Conservation (phyloP, 2,329 filamentous ascomycete genomes). For the Alternaria alternata region DNA sequence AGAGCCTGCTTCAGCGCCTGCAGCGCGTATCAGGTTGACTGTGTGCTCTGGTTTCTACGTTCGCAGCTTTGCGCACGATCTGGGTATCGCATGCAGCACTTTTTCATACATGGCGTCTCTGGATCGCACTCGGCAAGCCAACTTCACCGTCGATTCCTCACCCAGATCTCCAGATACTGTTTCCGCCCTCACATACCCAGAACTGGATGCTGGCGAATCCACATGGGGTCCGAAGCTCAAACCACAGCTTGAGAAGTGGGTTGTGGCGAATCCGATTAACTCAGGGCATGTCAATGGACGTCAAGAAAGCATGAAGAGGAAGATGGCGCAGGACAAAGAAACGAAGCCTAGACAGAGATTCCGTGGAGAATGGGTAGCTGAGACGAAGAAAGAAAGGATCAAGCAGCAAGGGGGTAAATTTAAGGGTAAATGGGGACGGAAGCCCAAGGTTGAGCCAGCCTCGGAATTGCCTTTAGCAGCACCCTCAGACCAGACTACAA, state of each 20-base stretch:
- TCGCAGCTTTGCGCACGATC: constrained; percentile 44
- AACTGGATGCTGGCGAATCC: constrained; percentile 34
- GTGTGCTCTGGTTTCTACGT: constrained; percentile 46
- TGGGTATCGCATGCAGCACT: constrained; percentile 35
- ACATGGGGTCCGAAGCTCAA: constrained; percentile 32
- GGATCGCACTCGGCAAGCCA: constrained; percentile 36
- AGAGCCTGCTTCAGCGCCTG: constrained; percentile 24
- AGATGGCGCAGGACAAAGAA: constrained; percentile 19
- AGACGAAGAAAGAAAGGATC: constrained; percentile 39
- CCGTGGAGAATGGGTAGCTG: constrained; percentile 38
- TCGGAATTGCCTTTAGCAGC: neutral
- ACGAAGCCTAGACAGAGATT: constrained; percentile 35
- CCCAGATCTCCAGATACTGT: constrained; percentile 9
- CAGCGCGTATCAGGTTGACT: constrained; percentile 31
- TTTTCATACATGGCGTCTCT: constrained; percentile 37
- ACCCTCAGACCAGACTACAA: neutral
- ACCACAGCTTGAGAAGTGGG: constrained; percentile 34
- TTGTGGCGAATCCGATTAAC: constrained; percentile 26
- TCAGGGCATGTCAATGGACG: constrained; percentile 32
- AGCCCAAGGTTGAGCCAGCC: constrained; percentile 1
- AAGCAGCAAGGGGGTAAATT: constrained; percentile 41
- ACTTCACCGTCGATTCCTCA: constrained; percentile 21
- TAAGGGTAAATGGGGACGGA: constrained; percentile 37
- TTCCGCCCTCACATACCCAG: constrained; percentile 30
- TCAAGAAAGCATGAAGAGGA: constrained; percentile 23